Conservation (phyloP, 805 yeast species). For the Saccharomycopsis capsularis region DNA sequence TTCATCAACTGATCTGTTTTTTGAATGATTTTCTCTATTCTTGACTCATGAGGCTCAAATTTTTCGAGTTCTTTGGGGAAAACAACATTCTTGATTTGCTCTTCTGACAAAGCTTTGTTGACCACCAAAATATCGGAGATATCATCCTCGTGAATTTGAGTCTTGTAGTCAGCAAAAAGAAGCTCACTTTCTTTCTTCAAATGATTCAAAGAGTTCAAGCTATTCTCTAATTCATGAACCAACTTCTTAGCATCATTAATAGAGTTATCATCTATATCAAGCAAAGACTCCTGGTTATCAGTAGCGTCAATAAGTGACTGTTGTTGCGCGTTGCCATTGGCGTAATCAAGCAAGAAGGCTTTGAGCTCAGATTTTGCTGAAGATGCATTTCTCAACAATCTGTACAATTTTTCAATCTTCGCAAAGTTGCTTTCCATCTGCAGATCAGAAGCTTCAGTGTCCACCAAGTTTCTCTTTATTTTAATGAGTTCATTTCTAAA, state of each 20-base stretch:
- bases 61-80: constrained; percentile 72
- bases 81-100: constrained; percentile 46
- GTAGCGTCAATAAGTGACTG: constrained; percentile 15
- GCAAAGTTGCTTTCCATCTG: constrained; percentile 35
- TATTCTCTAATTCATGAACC: constrained; percentile 47
- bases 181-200: constrained; percentile 58
- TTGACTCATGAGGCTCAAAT: constrained; percentile 58
- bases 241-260: constrained; percentile 27
- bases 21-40: constrained; percentile 61
- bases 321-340: constrained; percentile 3
- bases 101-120: constrained; percentile 50
- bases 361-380: constrained; percentile 24
- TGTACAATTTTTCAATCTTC: constrained; percentile 23
- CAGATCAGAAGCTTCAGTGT: constrained; percentile 55
- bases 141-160: constrained; percentile 71
- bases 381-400: constrained; percentile 8
- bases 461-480: constrained; percentile 51
- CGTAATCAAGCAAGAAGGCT: not conserved
- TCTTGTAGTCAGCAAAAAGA: constrained; percentile 58
- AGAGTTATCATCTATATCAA: constrained; percentile 59
- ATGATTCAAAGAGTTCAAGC: constrained; percentile 52
- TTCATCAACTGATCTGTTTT: constrained; percentile 50
- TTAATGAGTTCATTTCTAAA: constrained; percentile 49
- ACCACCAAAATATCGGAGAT: constrained; percentile 68
- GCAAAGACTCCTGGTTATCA: constrained; percentile 34